These are phyloP conservation scores for Aspergillus conjunctus DNA, from an alignment of 495 filamentous ascomycete genomes.

Conservation along the genomic window DNA sequence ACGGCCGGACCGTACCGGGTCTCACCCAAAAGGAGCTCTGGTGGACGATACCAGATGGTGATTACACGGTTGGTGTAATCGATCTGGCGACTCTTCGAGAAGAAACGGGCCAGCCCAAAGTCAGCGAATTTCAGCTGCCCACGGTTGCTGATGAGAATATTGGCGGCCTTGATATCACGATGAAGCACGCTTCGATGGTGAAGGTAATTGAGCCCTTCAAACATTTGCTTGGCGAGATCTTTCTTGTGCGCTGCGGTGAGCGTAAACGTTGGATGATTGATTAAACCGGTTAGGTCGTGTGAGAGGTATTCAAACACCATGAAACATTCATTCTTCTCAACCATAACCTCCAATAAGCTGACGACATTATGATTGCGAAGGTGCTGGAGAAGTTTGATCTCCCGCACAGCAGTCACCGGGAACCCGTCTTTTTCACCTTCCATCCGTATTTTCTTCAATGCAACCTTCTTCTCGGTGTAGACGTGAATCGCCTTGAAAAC, in stretches of 20 bases:
- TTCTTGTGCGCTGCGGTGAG: conserved; percentile 89
- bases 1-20: conserved; percentile 93
- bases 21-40: conserved; percentile 90
- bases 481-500: conserved; percentile 98
- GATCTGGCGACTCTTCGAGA: conserved; percentile 86
- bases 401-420: conserved; percentile 92
- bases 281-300: conserved; percentile 83
- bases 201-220: conserved; percentile 91
- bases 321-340: conserved; percentile 96
- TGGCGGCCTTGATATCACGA: conserved; percentile 93
- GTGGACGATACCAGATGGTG: conserved; percentile 92
- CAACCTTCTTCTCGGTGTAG: conserved; percentile 86
- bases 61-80: conserved; percentile 99
- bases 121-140: conserved; percentile 92
- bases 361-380: conserved; percentile 92
- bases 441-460: conserved; percentile 92
- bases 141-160: conserved; percentile 88
- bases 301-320: conserved; percentile 99
- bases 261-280: conserved; percentile 93
- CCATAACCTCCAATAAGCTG: conserved; percentile 85
- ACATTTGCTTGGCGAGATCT: conserved; percentile 89
- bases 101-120: conserved; percentile 97
- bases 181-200: conserved; percentile 93
- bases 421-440: conserved; percentile 97
- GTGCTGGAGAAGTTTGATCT: conserved; percentile 94